Evolutionary conservation across 192 early-diverging fungal genomes (phyloP).

Genomic region (Ambispora gerdemannii): DNA sequence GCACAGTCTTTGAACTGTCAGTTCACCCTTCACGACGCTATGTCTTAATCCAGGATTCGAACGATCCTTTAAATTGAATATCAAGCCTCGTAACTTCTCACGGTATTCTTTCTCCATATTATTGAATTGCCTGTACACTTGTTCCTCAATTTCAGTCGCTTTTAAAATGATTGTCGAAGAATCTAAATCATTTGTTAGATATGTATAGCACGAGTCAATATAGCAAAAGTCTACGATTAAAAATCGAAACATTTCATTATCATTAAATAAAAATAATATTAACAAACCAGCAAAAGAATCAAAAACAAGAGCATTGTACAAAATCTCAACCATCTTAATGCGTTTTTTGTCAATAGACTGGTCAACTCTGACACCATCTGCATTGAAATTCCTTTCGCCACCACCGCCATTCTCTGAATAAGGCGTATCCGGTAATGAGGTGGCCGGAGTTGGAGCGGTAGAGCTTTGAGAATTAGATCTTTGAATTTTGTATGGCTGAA

Average conservation of each 20-base stretch:
- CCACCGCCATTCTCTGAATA: conserved; percentile 21
- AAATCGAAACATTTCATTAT: conserved; percentile 1
- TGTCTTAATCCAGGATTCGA: conserved; percentile 73
- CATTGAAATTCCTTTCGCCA: conserved; percentile 52
- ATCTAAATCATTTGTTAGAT: conserved; percentile 34
- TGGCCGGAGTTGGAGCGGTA: conserved; percentile 41
- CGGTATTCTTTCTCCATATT: conserved; percentile 62
- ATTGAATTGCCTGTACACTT: conserved; percentile 54
- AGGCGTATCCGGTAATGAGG: conserved; percentile 40
- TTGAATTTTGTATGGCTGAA: conserved; percentile 25
- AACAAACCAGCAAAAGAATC: conserved; percentile 52
- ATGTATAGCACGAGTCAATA: neutral
- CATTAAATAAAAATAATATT: conserved; percentile 13
- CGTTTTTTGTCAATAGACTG: conserved; percentile 62
- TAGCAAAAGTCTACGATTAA: neutral
- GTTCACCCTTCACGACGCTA: conserved; percentile 62
- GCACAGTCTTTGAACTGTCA: conserved; percentile 67
- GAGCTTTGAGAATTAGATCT: neutral
- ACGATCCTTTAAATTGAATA: conserved; percentile 74
- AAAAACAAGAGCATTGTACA: conserved; percentile 73
- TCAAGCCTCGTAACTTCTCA: conserved; percentile 70
- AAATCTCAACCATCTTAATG: conserved; percentile 75
- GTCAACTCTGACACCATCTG: conserved; percentile 53
- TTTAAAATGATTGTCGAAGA: conserved; percentile 51
- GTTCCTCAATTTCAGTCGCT: conserved; percentile 59